A percentile compares a stretch with the other conserved stretches of the same genome.
These are phyloP conservation scores for Naganishia antarctica DNA, from an alignment of 768 basidiomycete genomes.

Conservation along the genomic window DNA sequence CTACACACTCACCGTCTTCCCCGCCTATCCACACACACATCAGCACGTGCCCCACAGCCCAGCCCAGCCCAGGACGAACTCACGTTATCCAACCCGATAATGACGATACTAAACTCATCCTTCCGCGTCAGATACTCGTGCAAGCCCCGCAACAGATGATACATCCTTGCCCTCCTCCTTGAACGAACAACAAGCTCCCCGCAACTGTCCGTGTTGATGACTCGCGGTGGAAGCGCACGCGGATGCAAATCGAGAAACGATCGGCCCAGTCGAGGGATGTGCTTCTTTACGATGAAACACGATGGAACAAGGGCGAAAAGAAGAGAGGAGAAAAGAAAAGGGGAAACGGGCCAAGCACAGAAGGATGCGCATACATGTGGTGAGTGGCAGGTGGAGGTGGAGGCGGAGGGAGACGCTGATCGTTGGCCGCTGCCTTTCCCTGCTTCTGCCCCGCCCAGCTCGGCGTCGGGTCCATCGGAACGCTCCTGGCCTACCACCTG, in stretches of 20 bases:
- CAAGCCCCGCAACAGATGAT: slow-evolving; percentile 86
- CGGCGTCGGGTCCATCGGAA: slow-evolving; percentile 78
- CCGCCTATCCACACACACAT: slow-evolving; percentile 31
- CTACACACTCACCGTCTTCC: slow-evolving; percentile 41
- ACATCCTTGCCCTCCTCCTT: too few relatives aligned
- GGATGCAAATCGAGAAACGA: too few relatives aligned
- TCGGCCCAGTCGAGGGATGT: too few relatives aligned
- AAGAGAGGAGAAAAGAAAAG: too few relatives aligned
- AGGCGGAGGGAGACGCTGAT: background rate
- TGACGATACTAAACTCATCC: slow-evolving; percentile 86
- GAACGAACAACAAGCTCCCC: too few relatives aligned
- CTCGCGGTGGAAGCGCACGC: too few relatives aligned
- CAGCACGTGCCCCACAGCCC: slow-evolving; percentile 49
- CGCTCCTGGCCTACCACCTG: slow-evolving; percentile 73
- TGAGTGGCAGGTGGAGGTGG: slow-evolving; percentile 27
- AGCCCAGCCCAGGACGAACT: slow-evolving; percentile 23
- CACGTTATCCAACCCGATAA: slow-evolving; percentile 62
- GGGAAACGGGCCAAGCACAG: background rate
- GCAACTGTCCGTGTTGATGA: too few relatives aligned
- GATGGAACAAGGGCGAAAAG: too few relatives aligned
- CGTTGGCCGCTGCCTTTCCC: background rate
- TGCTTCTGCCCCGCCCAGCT: slow-evolving; percentile 42
- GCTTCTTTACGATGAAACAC: too few relatives aligned
- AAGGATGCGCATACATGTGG: slow-evolving; percentile 44
- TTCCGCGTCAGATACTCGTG: slow-evolving; percentile 79